phyloP scores from a whole-genome alignment of 164 flowering plant species.

The Pachysandra terminalis region DNA sequence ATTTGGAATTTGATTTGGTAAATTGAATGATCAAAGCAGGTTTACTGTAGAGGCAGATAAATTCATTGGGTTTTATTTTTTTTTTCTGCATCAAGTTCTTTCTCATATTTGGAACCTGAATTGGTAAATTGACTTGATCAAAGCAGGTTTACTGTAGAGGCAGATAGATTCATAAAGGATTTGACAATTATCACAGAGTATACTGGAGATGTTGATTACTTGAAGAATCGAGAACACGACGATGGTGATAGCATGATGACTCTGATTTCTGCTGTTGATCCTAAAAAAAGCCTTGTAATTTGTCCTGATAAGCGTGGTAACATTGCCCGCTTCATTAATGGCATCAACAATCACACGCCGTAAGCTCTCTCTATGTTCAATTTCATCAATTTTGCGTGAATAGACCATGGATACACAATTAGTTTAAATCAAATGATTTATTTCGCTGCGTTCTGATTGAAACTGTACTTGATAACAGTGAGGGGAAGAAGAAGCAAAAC shows the following conservation, averaged over 20 bases:
- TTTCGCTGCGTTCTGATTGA: slow-evolving; percentile 1
- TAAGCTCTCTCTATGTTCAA: slow-evolving; percentile 36
- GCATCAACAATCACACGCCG: slow-evolving; percentile 90
- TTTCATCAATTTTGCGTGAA: background rate
- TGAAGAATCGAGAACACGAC: slow-evolving; percentile 79
- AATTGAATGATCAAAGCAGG: too few relatives aligned
- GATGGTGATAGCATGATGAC: slow-evolving; percentile 92
- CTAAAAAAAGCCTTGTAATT: slow-evolving; percentile 68
- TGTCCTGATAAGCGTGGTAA: slow-evolving; percentile 86
- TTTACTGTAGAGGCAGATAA: too few relatives aligned
- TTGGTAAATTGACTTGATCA: background rate
- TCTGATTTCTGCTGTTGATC: slow-evolving; percentile 55
- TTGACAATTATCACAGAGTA: slow-evolving; percentile 87
- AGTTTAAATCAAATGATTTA: background rate
- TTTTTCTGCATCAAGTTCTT: background rate
- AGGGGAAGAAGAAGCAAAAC: slow-evolving; percentile 90
- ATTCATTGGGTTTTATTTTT: too few relatives aligned
- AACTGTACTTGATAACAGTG: slow-evolving; percentile 35
- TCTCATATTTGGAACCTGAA: background rate
- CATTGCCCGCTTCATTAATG: slow-evolving; percentile 94
- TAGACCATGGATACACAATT: background rate
- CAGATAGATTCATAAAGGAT: slow-evolving; percentile 73
- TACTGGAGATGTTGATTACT: slow-evolving; percentile 87
- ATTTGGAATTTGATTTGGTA: too few relatives aligned
- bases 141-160: slow-evolving; percentile 87